Evolutionary conservation across 2,329 filamentous ascomycete genomes (phyloP), one percentile per base, ranked within the genome.

Genomic region (Penicillium sp.): DNA sequence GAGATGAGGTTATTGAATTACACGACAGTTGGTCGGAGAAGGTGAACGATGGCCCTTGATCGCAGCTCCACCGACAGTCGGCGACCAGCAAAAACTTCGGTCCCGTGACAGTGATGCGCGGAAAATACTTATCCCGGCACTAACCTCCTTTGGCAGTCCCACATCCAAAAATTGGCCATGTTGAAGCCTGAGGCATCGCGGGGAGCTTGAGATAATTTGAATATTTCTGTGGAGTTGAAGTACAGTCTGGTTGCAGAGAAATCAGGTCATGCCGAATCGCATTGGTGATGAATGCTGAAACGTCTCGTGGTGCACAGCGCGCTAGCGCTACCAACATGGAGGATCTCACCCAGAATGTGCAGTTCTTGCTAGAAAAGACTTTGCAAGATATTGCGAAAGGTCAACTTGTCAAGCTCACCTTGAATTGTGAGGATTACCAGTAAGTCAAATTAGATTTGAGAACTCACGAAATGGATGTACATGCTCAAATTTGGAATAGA

Each of bases 41-140:
- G 62, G 59, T 28, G 52, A 63, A 65, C 62, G 61, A 64, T 63
- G 63, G 61, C 61, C 65, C 61, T 66, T 68, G 64, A 65, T 68
- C 63, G 58, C 66, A 66, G 67, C 66, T 69, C 67, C 68, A 69
- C 66, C 58, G 65, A 55, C 42, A 51, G 62, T 60, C 64, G 59
- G 64, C 60, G 59, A 25, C 62, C 65, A 71, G 72, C 71, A 75
- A 76, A 76, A 77, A 77, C 73, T 76, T 76, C 74, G 73, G 70
- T 73, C 72, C 70, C 73, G 73, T 75, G 74, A 76, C 68, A 62
- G 58, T 43, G 49, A 55, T 35, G 52, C 16, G 16, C 58, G 73
- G 69, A 72, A 37, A 43, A 70, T 59, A 6, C 40, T 69, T 66
- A 38, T 2, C 1, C 73, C 74, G 73, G 22, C 40, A 16, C 72